Base-by-base conservation (phyloP, 2,329 filamentous ascomycete genomes). In the Peltaster fructicola region DNA sequence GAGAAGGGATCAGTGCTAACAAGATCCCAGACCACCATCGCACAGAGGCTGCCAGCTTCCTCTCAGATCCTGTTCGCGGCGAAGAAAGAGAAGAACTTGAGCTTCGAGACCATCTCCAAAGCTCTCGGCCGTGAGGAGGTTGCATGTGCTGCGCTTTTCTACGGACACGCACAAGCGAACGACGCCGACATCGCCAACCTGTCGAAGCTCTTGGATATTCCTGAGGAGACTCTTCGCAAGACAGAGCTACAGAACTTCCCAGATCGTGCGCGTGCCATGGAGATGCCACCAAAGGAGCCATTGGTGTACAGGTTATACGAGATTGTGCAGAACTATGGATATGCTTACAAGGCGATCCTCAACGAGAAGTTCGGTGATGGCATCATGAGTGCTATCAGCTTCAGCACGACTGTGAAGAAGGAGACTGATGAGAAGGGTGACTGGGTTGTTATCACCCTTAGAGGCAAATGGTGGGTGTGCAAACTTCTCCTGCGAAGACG, bases 341-440 rank as follows among this genome's bases (percentile, higher is more conserved):
- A 92, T 50, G 79, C 84, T 1, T 93, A 90, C 56, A 93, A 93
- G 63, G 84, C 82, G 1, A 68, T 95, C 4, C 50, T 93, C 51
- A 93, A 95, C 40, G 85, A 95, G 65, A 93, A 93, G 62, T 63
- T 63, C 40, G 59, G 59, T 6, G 59, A 63, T 31, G 85, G 85
- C 1, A 95, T 95, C 45, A 93, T 95, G 85, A 91, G 81, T 47
- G 85, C 84, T 1, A 92, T 93, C 45, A 71, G 72, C 9, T 93
- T 92, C 51, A 77, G 71, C 25, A 91, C 81, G 0, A 81, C 81
- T 45, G 77, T 95, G 3, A 81, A 93, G 50, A 91, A 90, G 65
- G 85, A 95, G 65, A 72, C 73, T 1, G 85, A 93, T 48, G 70
- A 76, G 32, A 68, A 78, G 41, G 84, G 82, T 26, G 61, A 74